Conservation (phyloP, 345 rosid species). For the Passiflora organensis region DNA sequence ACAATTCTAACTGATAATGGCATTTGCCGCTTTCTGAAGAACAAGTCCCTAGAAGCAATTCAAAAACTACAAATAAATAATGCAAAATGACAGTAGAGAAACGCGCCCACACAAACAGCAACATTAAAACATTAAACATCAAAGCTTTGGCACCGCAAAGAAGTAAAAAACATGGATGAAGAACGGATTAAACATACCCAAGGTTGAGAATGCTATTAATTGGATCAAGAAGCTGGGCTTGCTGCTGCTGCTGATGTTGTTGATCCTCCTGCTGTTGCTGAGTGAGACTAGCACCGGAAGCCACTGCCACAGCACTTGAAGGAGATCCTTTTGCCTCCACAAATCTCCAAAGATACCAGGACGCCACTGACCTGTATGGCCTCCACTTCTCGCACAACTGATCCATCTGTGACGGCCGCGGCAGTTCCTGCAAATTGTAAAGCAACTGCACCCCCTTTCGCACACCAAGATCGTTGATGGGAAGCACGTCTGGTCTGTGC, state of each 20-base stretch:
- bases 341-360: constrained; percentile 91
- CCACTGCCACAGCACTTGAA: constrained; percentile 54
- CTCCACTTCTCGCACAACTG: constrained; percentile 87
- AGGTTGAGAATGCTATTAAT: constrained; percentile 81
- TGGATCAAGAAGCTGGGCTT: constrained; percentile 73
- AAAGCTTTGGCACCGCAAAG: not conserved
- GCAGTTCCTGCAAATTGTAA: constrained; percentile 67
- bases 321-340: constrained; percentile 67
- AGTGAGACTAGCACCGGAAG: constrained; percentile 42
- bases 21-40: too few relatives aligned
- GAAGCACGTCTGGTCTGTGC: constrained; percentile 93
- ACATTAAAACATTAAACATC: not conserved
- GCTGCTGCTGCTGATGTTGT: constrained; percentile 38
- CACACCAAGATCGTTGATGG: constrained; percentile 81
- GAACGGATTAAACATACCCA: constrained; percentile 42
- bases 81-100: not conserved
- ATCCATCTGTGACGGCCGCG: constrained; percentile 94
- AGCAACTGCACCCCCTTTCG: constrained; percentile 90
- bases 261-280: constrained; percentile 50
- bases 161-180: not conserved
- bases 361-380: constrained; percentile 89
- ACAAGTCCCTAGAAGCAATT: too few relatives aligned
- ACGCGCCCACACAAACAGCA: not conserved
- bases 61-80: not conserved
- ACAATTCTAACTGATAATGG: too few relatives aligned